Evolutionary conservation across 176 grass and related monocot species (phyloP).

Genomic region (Raddia distichophylla): DNA sequence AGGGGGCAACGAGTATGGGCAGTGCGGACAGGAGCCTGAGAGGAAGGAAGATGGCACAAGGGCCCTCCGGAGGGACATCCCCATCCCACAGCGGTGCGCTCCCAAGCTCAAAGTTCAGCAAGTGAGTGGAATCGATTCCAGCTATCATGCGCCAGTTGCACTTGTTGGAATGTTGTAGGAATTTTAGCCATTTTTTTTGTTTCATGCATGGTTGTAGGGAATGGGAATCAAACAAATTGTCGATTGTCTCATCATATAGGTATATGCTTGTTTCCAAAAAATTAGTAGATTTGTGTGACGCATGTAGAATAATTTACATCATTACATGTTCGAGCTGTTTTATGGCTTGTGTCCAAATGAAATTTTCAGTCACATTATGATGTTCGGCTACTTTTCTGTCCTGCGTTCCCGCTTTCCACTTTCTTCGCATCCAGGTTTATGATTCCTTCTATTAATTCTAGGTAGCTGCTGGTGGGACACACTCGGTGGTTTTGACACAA

Average conservation of each 20-base stretch:
- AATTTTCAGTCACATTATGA: background rate
- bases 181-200: slow-evolving; percentile 27
- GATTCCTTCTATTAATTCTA: slow-evolving; percentile 46
- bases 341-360: background rate
- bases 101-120: slow-evolving; percentile 88
- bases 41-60: slow-evolving; percentile 89
- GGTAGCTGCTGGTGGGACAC: slow-evolving; percentile 97
- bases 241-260: slow-evolving; percentile 36
- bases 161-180: slow-evolving; percentile 39
- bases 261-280: slow-evolving; percentile 22
- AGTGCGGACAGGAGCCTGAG: slow-evolving; percentile 94
- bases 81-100: slow-evolving; percentile 72
- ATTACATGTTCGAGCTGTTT: background rate
- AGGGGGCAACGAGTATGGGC: slow-evolving; percentile 98
- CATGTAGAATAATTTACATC: background rate
- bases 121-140: slow-evolving; percentile 53
- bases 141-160: background rate
- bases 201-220: slow-evolving; percentile 21
- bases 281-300: slow-evolving; percentile 5
- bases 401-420: background rate
- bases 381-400: background rate
- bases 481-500: slow-evolving; percentile 90
- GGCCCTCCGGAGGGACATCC: slow-evolving; percentile 87
- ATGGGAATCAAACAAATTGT: slow-evolving; percentile 41
- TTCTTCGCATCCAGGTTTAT: slow-evolving; percentile 9